Percentiles rank a stretch among this genome's conserved stretches.
phyloP scores from a whole-genome alignment of 345 rosid genomes.

The Aethionema arabicum region DNA sequence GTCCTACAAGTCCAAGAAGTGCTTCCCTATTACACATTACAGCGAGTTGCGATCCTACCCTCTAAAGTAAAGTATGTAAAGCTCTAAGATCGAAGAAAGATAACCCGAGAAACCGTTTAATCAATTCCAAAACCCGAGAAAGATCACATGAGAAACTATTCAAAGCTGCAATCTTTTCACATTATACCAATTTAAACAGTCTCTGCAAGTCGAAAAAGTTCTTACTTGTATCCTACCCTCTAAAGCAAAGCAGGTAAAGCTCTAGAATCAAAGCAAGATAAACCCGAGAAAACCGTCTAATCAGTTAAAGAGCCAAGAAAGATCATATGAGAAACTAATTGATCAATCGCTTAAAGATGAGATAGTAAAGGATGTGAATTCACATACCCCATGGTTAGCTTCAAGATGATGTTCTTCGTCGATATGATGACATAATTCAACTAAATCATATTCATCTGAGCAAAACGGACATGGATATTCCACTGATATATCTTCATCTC shows the following conservation, averaged over 20 bases:
- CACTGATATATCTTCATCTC: constrained; percentile 26
- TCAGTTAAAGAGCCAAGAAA: not conserved
- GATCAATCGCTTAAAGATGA: not conserved
- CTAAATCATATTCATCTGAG: constrained; percentile 31
- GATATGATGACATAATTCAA: constrained; percentile 35
- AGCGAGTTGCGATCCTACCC: too few species aligned
- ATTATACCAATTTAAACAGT: not conserved
- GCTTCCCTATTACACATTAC: too few species aligned
- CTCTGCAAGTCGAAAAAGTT: not conserved
- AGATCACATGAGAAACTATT: not conserved
- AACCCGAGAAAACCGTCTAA: too few species aligned
- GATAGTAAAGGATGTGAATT: constrained; percentile 6
- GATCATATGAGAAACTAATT: not conserved
- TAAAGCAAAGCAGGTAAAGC: not conserved
- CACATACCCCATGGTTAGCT: constrained; percentile 35
- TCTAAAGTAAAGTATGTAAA: too few species aligned
- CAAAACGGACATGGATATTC: constrained; percentile 38
- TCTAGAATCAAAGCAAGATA: not conserved
- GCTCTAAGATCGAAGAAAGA: not conserved
- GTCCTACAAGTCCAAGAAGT: too few species aligned
- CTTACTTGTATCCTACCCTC: not conserved
- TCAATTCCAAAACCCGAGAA: not conserved
- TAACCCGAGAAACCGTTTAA: not conserved
- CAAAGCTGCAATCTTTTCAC: not conserved
- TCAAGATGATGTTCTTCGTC: constrained; percentile 33